A percentile compares a stretch with the other conserved stretches of the same genome.
These are phyloP conservation scores for Nyssa sinensis DNA, from an alignment of 148 eudicot species.

Conservation along the genomic window DNA sequence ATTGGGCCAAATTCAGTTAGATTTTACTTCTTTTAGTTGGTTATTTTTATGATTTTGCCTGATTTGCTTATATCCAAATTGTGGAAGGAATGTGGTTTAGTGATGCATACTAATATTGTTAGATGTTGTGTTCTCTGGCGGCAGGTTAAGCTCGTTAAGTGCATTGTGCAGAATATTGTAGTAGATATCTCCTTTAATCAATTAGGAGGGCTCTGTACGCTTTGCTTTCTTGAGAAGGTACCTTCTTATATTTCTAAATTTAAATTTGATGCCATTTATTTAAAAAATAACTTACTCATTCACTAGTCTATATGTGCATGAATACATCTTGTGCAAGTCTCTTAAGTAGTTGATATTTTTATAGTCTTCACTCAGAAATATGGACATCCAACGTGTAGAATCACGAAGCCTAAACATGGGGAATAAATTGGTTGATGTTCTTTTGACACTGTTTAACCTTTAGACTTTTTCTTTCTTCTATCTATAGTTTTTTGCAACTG, in stretches of 20 bases:
- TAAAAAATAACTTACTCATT: background rate
- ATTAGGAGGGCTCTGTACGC: slow-evolving; percentile 85
- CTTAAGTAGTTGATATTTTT: background rate
- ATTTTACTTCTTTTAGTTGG: background rate
- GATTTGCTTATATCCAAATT: background rate
- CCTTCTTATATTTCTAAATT: slow-evolving; percentile 11
- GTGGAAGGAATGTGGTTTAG: background rate
- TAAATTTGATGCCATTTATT: slow-evolving; percentile 1
- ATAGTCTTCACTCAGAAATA: background rate
- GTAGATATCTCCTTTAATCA: slow-evolving; percentile 97
- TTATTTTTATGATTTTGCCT: slow-evolving; percentile 10
- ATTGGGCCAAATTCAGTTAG: background rate
- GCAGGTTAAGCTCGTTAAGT: slow-evolving; percentile 97
- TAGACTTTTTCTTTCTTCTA: background rate
- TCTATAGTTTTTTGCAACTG: background rate
- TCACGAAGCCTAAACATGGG: background rate
- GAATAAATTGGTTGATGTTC: background rate
- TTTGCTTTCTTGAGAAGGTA: slow-evolving; percentile 96
- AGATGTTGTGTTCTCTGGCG: slow-evolving; percentile 25
- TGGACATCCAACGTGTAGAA: background rate
- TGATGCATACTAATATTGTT: background rate
- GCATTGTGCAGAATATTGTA: slow-evolving; percentile 88
- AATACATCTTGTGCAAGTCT: background rate
- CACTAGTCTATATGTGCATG: background rate
- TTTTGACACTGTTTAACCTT: no score